phyloP scores from a whole-genome alignment of 306 rosid genomes.

The Gastrolobium villosum region DNA sequence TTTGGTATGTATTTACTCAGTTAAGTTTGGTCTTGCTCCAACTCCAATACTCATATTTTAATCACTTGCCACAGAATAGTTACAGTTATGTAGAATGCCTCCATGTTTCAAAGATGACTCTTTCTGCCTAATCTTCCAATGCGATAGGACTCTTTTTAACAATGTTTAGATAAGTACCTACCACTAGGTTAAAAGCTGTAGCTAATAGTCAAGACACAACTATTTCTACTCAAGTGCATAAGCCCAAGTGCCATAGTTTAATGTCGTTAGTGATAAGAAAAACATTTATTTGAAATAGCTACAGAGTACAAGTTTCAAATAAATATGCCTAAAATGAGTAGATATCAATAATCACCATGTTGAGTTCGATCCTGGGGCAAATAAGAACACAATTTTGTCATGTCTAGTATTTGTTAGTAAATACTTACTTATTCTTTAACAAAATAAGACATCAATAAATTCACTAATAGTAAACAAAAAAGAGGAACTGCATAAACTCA shows the following conservation, averaged over 20 bases:
- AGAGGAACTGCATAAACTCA: slow-evolving; percentile 6
- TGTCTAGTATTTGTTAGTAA: neutral
- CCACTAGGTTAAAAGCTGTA: neutral
- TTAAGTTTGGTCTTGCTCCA: too few species aligned
- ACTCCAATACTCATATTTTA: slow-evolving; percentile 29
- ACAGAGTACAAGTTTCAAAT: neutral
- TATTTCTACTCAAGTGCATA: neutral
- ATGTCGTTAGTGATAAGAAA: neutral
- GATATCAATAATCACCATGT: slow-evolving; percentile 18
- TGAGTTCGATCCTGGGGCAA: neutral
- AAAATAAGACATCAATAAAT: neutral
- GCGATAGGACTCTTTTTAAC: neutral
- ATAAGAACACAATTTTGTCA: slow-evolving; percentile 31
- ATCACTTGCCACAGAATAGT: neutral
- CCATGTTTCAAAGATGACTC: neutral
- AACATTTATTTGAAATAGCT: neutral
- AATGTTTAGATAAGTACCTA: neutral
- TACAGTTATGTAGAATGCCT: neutral
- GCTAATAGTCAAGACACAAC: neutral
- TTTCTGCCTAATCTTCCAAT: too few species aligned
- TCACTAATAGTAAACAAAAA: neutral
- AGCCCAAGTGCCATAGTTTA: neutral
- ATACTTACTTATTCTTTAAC: neutral
- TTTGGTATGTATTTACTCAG: too few species aligned
- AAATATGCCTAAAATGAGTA: slow-evolving; percentile 5